These are phyloP conservation scores for Keqinozyma sinolaborantium DNA, from an alignment of 1,139 yeast species.

Conservation along the genomic window DNA sequence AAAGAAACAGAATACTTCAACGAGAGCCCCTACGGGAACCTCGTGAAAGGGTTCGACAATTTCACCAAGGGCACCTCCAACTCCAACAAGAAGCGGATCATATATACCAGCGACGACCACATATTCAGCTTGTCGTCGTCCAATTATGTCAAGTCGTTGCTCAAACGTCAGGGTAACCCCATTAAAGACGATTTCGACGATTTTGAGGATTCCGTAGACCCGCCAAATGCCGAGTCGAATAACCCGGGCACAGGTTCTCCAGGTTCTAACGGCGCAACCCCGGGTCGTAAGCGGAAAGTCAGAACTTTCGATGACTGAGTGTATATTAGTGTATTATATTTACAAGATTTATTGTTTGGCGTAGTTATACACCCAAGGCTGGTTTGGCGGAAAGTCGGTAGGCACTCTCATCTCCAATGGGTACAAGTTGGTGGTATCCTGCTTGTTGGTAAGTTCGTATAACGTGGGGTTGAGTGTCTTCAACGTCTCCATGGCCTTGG, in stretches of 20 bases:
- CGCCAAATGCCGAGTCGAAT: slow-evolving; percentile 7
- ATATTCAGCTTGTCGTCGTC: slow-evolving; percentile 81
- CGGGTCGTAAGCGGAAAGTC: slow-evolving; percentile 34
- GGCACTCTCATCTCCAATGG: slow-evolving; percentile 85
- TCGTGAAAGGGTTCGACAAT: slow-evolving; percentile 86
- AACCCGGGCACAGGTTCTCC: slow-evolving; percentile 1
- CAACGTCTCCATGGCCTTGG: slow-evolving; percentile 73
- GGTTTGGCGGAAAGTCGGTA: slow-evolving; percentile 85
- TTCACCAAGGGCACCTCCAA: slow-evolving; percentile 52
- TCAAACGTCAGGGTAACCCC: slow-evolving; percentile 32
- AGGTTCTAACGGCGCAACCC: slow-evolving; percentile 17
- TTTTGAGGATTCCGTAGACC: slow-evolving; percentile 45
- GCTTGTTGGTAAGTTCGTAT: slow-evolving; percentile 47
- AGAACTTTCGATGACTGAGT: slow-evolving; percentile 26
- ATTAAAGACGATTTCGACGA: slow-evolving; percentile 40
- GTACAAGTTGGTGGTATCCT: slow-evolving; percentile 51
- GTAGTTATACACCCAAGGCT: slow-evolving; percentile 74
- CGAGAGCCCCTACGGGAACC: slow-evolving; percentile 69
- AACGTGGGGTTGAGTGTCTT: slow-evolving; percentile 44
- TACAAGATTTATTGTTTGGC: slow-evolving; percentile 8
- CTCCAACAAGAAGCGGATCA: slow-evolving; percentile 50
- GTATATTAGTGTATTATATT: not conserved
- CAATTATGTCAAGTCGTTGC: slow-evolving; percentile 60
- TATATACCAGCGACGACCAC: slow-evolving; percentile 76
- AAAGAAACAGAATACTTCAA: slow-evolving; percentile 77